These are phyloP conservation scores for Sicyos edulis DNA, from an alignment of 306 rosid genomes.

Conservation along the genomic window DNA sequence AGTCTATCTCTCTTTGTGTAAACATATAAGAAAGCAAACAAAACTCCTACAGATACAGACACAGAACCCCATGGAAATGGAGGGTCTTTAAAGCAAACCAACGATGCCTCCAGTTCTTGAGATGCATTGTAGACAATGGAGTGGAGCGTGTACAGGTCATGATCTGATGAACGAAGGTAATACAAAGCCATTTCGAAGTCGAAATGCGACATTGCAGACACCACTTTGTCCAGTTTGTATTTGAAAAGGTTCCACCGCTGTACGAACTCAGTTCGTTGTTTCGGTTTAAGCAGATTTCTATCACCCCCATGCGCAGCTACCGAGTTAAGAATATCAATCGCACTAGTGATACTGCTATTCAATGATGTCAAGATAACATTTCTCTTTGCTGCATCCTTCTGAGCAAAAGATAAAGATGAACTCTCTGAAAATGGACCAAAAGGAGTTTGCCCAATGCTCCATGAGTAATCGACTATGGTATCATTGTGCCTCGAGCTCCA, in stretches of 20 bases:
- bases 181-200: constrained; percentile 83
- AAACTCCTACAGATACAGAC: constrained; percentile 37
- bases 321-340: constrained; percentile 60
- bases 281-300: constrained; percentile 63
- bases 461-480: constrained; percentile 84
- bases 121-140: constrained; percentile 68
- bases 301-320: constrained; percentile 77
- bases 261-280: constrained; percentile 56
- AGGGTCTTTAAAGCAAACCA: constrained; percentile 84
- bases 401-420: constrained; percentile 67
- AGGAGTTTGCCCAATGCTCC: constrained; percentile 97
- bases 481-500: constrained; percentile 86
- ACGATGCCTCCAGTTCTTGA: constrained; percentile 83
- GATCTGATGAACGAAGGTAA: constrained; percentile 77
- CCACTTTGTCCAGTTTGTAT: constrained; percentile 84
- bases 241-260: constrained; percentile 83
- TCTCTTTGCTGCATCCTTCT: constrained; percentile 91
- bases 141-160: constrained; percentile 80
- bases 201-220: constrained; percentile 74
- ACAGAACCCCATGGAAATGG: constrained; percentile 72
- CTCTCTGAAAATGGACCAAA: constrained; percentile 87
- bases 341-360: constrained; percentile 60
- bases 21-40: constrained; percentile 58
- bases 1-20: constrained; percentile 52
- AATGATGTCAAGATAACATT: constrained; percentile 69